A percentile compares a stretch with the other conserved stretches of the same genome.
These are phyloP conservation scores for Leccinum arenicola DNA, from an alignment of 768 basidiomycete species.

Conservation along the genomic window DNA sequence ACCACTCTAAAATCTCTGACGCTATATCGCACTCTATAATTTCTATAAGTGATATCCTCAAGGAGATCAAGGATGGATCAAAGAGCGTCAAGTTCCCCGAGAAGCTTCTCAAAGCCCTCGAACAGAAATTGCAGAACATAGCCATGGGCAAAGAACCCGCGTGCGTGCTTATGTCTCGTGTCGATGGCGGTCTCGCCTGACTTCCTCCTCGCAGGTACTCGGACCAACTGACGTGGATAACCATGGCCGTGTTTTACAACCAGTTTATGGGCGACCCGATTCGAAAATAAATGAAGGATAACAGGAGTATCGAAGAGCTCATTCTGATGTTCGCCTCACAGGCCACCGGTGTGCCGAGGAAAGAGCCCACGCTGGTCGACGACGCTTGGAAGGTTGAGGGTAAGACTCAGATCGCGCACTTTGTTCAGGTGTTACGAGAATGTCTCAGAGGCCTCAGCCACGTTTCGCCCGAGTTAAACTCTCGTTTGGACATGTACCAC, in stretches of 20 bases:
- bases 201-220: conserved; percentile 56
- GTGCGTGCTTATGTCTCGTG: conserved; percentile 47
- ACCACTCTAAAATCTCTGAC: conserved; percentile 61
- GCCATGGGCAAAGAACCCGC: conserved; percentile 89
- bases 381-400: conserved; percentile 94
- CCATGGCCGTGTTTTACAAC: conserved; percentile 90
- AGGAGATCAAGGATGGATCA: conserved; percentile 71
- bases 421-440: conserved; percentile 83
- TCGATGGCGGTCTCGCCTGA: conserved; percentile 6
- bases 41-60: conserved; percentile 75
- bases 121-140: conserved; percentile 85
- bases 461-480: conserved; percentile 78
- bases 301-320: conserved; percentile 95
- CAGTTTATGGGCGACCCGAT: conserved; percentile 80
- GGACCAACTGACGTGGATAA: conserved; percentile 85
- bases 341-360: conserved; percentile 83
- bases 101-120: conserved; percentile 87
- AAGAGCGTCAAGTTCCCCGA: conserved; percentile 93
- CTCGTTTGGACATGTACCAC: conserved; percentile 81
- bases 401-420: conserved; percentile 87
- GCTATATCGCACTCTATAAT: conserved; percentile 57
- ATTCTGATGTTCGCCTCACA: conserved; percentile 95
- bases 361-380: conserved; percentile 77
- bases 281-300: conserved; percentile 92
- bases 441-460: conserved; percentile 70